These are phyloP conservation scores for Brassica nigra DNA, from an alignment of 345 rosid genomes.

Conservation along the genomic window DNA sequence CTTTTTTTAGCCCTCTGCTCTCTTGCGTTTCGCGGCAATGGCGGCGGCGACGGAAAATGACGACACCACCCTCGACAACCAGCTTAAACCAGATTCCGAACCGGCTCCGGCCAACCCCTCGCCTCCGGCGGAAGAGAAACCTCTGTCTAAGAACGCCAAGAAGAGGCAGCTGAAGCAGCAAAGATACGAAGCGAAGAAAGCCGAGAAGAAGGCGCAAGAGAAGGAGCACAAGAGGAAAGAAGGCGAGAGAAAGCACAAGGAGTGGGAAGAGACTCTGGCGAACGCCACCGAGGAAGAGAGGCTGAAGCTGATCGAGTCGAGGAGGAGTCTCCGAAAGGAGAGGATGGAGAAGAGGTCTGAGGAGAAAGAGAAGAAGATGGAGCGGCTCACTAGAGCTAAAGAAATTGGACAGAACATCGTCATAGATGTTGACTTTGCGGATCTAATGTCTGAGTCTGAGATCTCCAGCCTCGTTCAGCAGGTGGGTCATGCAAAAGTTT, in stretches of 20 bases:
- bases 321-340: conserved; percentile 64
- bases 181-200: conserved; percentile 74
- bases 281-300: conserved; percentile 65
- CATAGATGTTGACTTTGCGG: conserved; percentile 77
- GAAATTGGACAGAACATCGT: conserved; percentile 68
- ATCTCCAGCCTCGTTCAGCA: conserved; percentile 92
- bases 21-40: conserved; percentile 14
- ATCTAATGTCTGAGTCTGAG: conserved; percentile 74
- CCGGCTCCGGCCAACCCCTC: background rate
- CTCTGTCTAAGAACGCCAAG: conserved; percentile 73
- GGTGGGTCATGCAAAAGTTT: conserved; percentile 37
- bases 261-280: conserved; percentile 33
- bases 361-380: conserved; percentile 65
- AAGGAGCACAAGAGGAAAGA: conserved; percentile 75
- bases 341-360: conserved; percentile 74
- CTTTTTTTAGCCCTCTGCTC: background rate
- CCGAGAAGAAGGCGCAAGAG: conserved; percentile 79
- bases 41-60: conserved; percentile 39
- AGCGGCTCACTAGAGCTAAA: conserved; percentile 62
- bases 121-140: conserved; percentile 23
- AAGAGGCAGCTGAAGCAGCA: conserved; percentile 83
- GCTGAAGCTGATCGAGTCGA: conserved; percentile 62
- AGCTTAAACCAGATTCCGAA: conserved; percentile 8
- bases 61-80: conserved; percentile 22
- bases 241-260: conserved; percentile 49